Percentiles rank a stretch among this genome's conserved stretches.
Evolutionary conservation across 169 alveolate genomes (phyloP).

Genomic region (Theileria equi): DNA sequence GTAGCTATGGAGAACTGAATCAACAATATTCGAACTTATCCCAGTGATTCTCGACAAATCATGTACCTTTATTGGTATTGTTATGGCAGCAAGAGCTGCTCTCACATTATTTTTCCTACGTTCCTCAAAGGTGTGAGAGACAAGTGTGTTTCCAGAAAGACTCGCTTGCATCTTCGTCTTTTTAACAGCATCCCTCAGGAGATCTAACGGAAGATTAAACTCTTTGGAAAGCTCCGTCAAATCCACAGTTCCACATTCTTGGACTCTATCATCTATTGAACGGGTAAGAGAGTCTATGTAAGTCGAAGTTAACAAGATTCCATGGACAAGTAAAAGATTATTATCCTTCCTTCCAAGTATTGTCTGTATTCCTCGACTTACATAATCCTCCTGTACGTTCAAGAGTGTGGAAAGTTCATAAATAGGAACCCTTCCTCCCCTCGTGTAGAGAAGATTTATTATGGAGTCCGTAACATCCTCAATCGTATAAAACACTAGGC

Average conservation of each 20-base stretch:
- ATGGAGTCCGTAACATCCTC: constrained; percentile 49
- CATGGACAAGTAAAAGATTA: constrained; percentile 22
- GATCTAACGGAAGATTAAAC: constrained; percentile 53
- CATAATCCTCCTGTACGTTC: constrained; percentile 46
- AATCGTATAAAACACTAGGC: constrained; percentile 45
- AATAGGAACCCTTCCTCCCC: constrained; percentile 52
- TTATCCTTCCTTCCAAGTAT: constrained; percentile 9
- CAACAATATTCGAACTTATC: constrained; percentile 32
- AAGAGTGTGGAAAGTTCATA: constrained; percentile 34
- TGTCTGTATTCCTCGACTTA: constrained; percentile 32
- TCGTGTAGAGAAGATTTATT: constrained; percentile 9
- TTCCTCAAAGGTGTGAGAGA: constrained; percentile 34
- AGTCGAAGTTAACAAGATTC: constrained; percentile 21
- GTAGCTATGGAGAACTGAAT: constrained; percentile 9
- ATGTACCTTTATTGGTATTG: constrained; percentile 33
- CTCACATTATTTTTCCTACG: constrained; percentile 34
- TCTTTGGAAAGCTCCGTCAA: constrained; percentile 53
- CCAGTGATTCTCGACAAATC: constrained; percentile 13
- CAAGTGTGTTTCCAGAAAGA: constrained; percentile 48
- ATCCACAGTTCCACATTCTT: constrained; percentile 51
- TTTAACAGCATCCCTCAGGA: constrained; percentile 18
- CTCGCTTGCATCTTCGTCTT: constrained; percentile 29
- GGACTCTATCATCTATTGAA: constrained; percentile 25
- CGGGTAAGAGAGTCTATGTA: constrained; percentile 35
- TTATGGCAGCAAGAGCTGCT: constrained; percentile 51